Percentiles rank a stretch among this genome's conserved stretches.
phyloP scores from a whole-genome alignment of 129 eudicot species.

The Rutidosis leptorrhynchoides region DNA sequence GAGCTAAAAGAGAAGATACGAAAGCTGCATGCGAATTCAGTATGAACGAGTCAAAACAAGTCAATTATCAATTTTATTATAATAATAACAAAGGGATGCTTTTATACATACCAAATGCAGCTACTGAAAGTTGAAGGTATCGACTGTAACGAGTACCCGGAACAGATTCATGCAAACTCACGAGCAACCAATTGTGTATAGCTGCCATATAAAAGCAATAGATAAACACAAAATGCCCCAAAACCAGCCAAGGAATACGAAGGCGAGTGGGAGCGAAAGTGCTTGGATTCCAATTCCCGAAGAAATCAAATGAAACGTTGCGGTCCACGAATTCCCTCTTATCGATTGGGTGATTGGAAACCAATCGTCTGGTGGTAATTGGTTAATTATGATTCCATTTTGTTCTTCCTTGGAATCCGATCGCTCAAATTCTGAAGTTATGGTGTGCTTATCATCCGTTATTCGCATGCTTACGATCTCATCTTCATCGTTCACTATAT shows the following conservation, averaged over 20 bases:
- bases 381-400: background rate
- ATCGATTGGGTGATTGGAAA: slow-evolving; percentile 58
- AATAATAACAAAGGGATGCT: background rate
- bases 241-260: slow-evolving; percentile 53
- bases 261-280: slow-evolving; percentile 50
- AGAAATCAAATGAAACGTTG: slow-evolving; percentile 39
- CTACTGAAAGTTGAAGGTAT: slow-evolving; percentile 50
- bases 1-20: too few species aligned
- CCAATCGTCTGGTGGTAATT: slow-evolving; percentile 40
- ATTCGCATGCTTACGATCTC: background rate
- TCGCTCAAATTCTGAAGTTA: background rate
- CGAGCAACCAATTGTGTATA: slow-evolving; percentile 54
- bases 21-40: too few species aligned
- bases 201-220: slow-evolving; percentile 54
- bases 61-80: too few species aligned
- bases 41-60: too few species aligned
- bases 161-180: slow-evolving; percentile 47
- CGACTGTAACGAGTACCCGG: slow-evolving; percentile 62
- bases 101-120: slow-evolving; percentile 52
- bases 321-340: slow-evolving; percentile 36
- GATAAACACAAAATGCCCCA: slow-evolving; percentile 52
- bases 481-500: background rate
- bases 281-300: slow-evolving; percentile 63
- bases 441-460: background rate
- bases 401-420: background rate